Evolutionary conservation across 495 filamentous ascomycete genomes (phyloP), one percentile per base, ranked within the genome.

Genomic region (Lasiosphaeris hirsuta): DNA sequence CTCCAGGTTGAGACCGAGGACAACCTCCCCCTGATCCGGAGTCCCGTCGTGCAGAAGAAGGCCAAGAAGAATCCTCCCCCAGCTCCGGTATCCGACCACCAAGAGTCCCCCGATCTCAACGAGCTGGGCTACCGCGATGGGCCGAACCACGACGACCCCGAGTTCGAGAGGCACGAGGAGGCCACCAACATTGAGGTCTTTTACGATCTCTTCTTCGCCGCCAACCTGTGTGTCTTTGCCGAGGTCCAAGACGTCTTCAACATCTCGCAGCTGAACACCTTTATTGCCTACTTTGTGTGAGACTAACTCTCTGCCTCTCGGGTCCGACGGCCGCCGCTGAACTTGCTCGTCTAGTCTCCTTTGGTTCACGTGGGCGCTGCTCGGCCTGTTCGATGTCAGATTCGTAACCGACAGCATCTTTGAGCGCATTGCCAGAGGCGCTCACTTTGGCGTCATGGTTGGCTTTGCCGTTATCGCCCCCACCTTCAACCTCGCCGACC

Each of bases 301-400:
- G 76, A 82, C 3, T 18, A n/a, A n/a, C 7, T 17, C 19, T 7
- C 19, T 13, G 4, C 37, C 6, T 41, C 23, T 30, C 5, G 23
- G 23, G 2, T 30, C 14, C 10, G 15, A 34, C n/a, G 79, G 57
- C 81, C 76, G 37, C 81, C 80, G 78, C 72, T 80, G 13, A 75
- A 77, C 60, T 71, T 82, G 43, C 75, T 76, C 33, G 72, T 56
- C 60, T 41, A 70, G 65, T 51, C 78, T 89, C 30, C 77, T 90
- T 0, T 90, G 87, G 86, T 84, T 87, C 60, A 88, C 82, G 40
- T 90, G 87, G 86, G 74, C 84, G 33, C 81, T 85, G 63, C 80
- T 86, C 23, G 81, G 79, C n/a, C 71, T 89, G 9, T 85, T 81
- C 62, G 87, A 90, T 64, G 78, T 89, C 35, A 80, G 87, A 1